These are phyloP conservation scores for Truncatella angustata DNA, from an alignment of 2,329 filamentous ascomycete genomes.

Conservation along the genomic window DNA sequence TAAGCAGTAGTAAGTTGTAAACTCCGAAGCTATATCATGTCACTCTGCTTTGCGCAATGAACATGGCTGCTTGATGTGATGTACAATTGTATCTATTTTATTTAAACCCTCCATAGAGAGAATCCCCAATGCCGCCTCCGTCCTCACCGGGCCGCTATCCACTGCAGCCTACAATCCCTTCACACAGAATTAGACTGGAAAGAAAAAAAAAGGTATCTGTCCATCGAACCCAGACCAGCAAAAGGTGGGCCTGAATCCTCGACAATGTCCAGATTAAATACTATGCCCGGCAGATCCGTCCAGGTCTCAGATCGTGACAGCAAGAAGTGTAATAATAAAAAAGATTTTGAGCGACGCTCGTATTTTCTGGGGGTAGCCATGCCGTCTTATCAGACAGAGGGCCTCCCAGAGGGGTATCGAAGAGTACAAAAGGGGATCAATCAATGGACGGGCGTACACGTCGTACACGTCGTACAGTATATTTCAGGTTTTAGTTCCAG, in stretches of 20 bases:
- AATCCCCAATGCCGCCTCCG: not conserved
- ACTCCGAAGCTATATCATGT: slow-evolving; percentile 4
- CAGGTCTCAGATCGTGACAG: not conserved
- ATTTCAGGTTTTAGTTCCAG: slow-evolving; percentile 76
- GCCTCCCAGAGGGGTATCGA: slow-evolving; percentile 45
- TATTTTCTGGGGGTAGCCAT: slow-evolving; percentile 17
- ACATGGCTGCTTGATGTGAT: slow-evolving; percentile 15
- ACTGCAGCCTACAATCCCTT: not conserved
- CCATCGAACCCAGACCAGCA: slow-evolving; percentile 24
- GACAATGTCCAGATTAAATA: slow-evolving; percentile 20
- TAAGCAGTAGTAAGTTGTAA: not conserved
- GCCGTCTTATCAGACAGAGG: slow-evolving; percentile 16
- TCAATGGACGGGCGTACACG: slow-evolving; percentile 29
- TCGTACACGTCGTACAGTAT: slow-evolving; percentile 32
- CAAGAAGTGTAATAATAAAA: slow-evolving; percentile 23
- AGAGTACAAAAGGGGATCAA: slow-evolving; percentile 30
- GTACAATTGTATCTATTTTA: too few species aligned
- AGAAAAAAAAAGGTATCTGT: slow-evolving; percentile 8
- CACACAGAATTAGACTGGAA: slow-evolving; percentile 9
- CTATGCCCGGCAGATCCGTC: not conserved
- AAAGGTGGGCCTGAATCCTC: slow-evolving; percentile 30
- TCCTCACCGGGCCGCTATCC: not conserved
- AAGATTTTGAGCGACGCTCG: slow-evolving; percentile 27
- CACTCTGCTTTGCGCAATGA: slow-evolving; percentile 4
- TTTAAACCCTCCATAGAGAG: too few species aligned